Base-by-base conservation (phyloP, 805 yeast genomes). In the Yarrowia porcina region DNA sequence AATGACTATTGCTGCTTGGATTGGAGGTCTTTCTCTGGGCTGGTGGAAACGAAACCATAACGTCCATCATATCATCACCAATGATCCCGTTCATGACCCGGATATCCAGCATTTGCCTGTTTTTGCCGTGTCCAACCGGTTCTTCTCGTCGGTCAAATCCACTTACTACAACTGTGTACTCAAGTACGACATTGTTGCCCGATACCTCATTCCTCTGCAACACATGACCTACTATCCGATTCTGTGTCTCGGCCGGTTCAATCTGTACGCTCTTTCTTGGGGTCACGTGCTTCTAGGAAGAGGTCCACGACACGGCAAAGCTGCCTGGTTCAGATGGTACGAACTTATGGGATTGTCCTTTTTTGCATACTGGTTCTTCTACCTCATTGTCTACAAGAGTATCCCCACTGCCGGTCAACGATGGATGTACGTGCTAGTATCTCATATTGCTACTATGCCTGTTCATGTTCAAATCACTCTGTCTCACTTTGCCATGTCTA, bases 31-130 rank as follows among this genome's bases (percentile, higher is more conserved):
- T 42, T 88, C 96, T 49, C 71, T 90, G 20, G 96, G 96, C 1
- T 90, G 97, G 97, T 90, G 97, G 97, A 91, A 90, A 69, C 79
- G 92, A 60, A 90, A 89, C 73, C 97, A 90, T 74, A 90, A 90
- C 72, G 96, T 90, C n/a, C 97, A 90, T 74, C 97, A 90, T 72
- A 75, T 90, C 59, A 81, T 90, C 62, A 88, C 97, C n/a, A 90
- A 90, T 73, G 96, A 90, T 71, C 97, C 97, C 0, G 87, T 88
- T 1, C 96, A 91, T 71, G 97, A 90, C 70, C 97, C 97, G 0
- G 97, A 90, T 74, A 91, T 90, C 71, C 97, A 90, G 74, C 97
- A 90, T 74, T 73, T 90, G 66, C 97, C 97, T 1, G 90, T 90
- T 69, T 90, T 90, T 72, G 96, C 96, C 1, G 96, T 90, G 18